Conservation (phyloP, 2,329 filamentous ascomycete genomes). For the Hypoxylon sp. region DNA sequence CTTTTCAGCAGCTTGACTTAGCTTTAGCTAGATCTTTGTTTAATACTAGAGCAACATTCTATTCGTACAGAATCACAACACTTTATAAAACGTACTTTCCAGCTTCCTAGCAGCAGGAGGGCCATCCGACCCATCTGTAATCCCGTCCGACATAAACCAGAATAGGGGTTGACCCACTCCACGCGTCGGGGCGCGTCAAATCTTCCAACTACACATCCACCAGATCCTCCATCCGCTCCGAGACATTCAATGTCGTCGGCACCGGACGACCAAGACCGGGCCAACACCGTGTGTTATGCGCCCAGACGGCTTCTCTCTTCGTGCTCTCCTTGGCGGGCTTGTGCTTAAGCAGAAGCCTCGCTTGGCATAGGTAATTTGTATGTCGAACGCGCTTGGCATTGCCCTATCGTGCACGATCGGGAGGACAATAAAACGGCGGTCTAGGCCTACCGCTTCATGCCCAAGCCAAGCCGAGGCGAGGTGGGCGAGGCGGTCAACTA, state of each 20-base stretch:
- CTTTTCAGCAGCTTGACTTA: neutral
- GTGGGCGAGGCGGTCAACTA: neutral
- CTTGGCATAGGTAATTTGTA: slow-evolving; percentile 4
- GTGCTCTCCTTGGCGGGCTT: neutral
- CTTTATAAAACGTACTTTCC: neutral
- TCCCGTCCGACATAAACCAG: neutral
- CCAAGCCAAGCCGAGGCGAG: neutral
- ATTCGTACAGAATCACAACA: neutral
- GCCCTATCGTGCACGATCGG: neutral
- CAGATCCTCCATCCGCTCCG: neutral
- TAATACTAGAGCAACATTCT: neutral
- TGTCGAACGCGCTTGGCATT: slow-evolving; percentile 1
- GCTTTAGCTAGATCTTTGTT: neutral
- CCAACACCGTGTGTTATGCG: neutral
- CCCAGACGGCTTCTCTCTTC: slow-evolving; percentile 4
- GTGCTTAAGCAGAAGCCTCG: slow-evolving; percentile 1
- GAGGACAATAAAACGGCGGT: neutral
- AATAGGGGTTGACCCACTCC: neutral
- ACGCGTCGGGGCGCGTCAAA: neutral
- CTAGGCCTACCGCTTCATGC: neutral
- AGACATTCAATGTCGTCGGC: neutral
- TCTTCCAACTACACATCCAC: neutral
- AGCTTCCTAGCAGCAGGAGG: neutral
- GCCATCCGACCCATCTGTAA: neutral
- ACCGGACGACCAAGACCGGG: neutral